Percentiles rank a stretch among this genome's conserved stretches.
Conservation (phyloP, 805 yeast genomes). For the Schwanniomyces polymorphus region DNA sequence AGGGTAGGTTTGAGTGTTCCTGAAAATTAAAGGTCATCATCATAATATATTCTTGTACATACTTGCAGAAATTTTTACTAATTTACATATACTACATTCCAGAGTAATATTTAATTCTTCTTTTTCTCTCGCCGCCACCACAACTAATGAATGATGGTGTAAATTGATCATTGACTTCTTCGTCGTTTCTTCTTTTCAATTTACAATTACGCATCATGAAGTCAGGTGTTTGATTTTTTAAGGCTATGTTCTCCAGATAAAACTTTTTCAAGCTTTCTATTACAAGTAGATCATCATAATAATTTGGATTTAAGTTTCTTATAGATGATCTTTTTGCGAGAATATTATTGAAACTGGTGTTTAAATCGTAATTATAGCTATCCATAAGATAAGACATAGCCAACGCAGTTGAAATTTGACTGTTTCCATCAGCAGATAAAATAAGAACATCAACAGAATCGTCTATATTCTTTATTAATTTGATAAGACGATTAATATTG, state of each 20-base stretch:
- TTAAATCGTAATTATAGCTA: constrained; percentile 33
- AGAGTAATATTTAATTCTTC: constrained; percentile 8
- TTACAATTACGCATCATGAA: constrained; percentile 26
- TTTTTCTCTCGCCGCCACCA: constrained; percentile 18
- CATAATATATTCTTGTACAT: background rate
- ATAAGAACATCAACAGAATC: constrained; percentile 28
- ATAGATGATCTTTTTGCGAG: constrained; percentile 16
- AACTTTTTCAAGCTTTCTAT: constrained; percentile 41
- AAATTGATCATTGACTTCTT: constrained; percentile 17
- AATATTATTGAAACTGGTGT: constrained; percentile 25
- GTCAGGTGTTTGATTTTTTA: constrained; percentile 26
- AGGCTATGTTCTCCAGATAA: constrained; percentile 27
- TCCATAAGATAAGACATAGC: constrained; percentile 41
- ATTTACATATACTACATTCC: constrained; percentile 2
- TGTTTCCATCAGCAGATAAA: constrained; percentile 30
- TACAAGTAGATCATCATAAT: constrained; percentile 39
- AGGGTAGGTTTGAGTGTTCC: constrained; percentile 76
- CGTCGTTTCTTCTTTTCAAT: constrained; percentile 26
- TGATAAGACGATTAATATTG: constrained; percentile 33
- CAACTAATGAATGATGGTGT: constrained; percentile 8
- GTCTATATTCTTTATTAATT: constrained; percentile 33
- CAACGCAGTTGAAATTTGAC: constrained; percentile 29
- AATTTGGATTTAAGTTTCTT: constrained; percentile 26
- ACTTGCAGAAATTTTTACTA: background rate
- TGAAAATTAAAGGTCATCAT: constrained; percentile 12